phyloP scores from a whole-genome alignment of 2,329 filamentous ascomycete species.

The Drechslerella coelobrocha region DNA sequence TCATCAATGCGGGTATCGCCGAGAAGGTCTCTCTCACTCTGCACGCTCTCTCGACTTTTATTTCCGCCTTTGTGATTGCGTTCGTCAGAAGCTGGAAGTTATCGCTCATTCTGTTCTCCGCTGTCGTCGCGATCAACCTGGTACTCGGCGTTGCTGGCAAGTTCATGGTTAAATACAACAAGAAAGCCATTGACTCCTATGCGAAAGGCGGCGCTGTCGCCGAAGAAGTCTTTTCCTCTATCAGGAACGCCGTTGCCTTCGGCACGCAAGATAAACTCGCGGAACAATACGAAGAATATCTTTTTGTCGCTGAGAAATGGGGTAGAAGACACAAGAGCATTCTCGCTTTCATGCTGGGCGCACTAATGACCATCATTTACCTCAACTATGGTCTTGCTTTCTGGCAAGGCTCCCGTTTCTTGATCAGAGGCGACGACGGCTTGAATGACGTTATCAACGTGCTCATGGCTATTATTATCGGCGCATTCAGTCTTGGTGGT shows the following conservation, averaged over 20 bases:
- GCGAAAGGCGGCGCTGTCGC: slow-evolving; percentile 85
- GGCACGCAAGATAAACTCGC: slow-evolving; percentile 93
- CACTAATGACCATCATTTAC: slow-evolving; percentile 77
- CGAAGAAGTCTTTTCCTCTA: slow-evolving; percentile 92
- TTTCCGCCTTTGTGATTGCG: slow-evolving; percentile 87
- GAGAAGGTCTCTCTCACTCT: slow-evolving; percentile 84
- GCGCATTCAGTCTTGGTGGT: slow-evolving; percentile 78
- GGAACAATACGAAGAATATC: slow-evolving; percentile 78
- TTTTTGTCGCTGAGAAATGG: slow-evolving; percentile 74
- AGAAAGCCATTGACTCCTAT: slow-evolving; percentile 77
- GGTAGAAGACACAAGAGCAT: slow-evolving; percentile 77
- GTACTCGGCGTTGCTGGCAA: slow-evolving; percentile 76
- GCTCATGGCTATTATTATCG: slow-evolving; percentile 88
- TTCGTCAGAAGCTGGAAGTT: slow-evolving; percentile 94
- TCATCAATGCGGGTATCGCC: slow-evolving; percentile 91
- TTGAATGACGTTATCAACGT: slow-evolving; percentile 81
- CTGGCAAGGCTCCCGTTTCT: slow-evolving; percentile 81
- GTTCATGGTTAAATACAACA: slow-evolving; percentile 82
- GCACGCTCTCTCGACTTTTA: slow-evolving; percentile 78
- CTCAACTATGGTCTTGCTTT: slow-evolving; percentile 76
- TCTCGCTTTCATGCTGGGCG: slow-evolving; percentile 78
- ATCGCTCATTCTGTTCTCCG: slow-evolving; percentile 83
- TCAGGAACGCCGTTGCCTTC: slow-evolving; percentile 90
- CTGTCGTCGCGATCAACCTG: slow-evolving; percentile 78
- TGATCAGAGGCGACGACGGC: slow-evolving; percentile 70